These are phyloP conservation scores for Trifolium repens DNA, from an alignment of 306 rosid genomes.

Conservation along the genomic window DNA sequence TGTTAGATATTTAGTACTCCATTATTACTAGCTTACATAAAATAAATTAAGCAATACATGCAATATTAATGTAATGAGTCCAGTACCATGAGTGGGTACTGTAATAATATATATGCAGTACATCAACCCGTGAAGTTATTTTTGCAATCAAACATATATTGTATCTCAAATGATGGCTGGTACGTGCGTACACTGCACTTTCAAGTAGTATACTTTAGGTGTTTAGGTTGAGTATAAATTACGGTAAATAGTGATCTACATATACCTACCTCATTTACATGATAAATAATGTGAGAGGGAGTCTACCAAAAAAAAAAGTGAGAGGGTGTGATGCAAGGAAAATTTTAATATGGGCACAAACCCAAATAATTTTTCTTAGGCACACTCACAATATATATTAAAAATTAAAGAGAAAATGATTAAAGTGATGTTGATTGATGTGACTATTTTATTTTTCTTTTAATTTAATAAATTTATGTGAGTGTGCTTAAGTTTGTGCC, in stretches of 20 bases:
- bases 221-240: slow-evolving; percentile 1
- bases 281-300: not conserved
- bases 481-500: too few relatives aligned
- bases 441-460: too few relatives aligned
- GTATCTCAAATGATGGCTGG: not conserved
- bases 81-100: slow-evolving; percentile 12
- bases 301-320: too few relatives aligned
- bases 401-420: too few relatives aligned
- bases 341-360: too few relatives aligned
- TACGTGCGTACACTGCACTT: not conserved
- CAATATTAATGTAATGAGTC: not conserved
- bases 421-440: too few relatives aligned
- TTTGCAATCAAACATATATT: not conserved
- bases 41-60: not conserved
- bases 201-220: slow-evolving; percentile 2
- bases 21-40: not conserved
- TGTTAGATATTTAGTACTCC: not conserved
- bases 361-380: too few relatives aligned
- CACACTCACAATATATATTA: too few relatives aligned
- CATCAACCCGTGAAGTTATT: not conserved
- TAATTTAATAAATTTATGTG: too few relatives aligned
- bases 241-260: not conserved
- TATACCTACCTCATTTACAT: slow-evolving; percentile 10
- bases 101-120: not conserved
- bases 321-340: not conserved